These are phyloP conservation scores for Mycena metata DNA, from an alignment of 768 basidiomycete genomes.

Conservation along the genomic window DNA sequence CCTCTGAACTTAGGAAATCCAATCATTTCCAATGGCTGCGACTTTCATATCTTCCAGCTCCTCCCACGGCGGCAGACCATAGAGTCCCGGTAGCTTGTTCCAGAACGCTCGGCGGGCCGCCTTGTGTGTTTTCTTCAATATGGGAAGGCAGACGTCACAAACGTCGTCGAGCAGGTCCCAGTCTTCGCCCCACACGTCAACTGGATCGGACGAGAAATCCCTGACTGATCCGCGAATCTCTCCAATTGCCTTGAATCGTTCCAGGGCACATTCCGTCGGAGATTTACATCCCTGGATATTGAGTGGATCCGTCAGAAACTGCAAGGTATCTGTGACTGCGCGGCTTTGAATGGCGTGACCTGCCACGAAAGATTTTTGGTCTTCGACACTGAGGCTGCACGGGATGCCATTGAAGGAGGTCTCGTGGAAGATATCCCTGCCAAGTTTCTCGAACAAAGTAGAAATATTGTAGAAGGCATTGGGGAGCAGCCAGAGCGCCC, in stretches of 20 bases:
- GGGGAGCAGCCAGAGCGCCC: too few relatives aligned
- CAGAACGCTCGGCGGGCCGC: conserved; percentile 16
- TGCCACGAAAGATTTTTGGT: not conserved
- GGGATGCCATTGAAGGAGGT: too few relatives aligned
- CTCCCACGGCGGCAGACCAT: conserved; percentile 15
- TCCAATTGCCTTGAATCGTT: not conserved
- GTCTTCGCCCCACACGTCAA: conserved; percentile 6
- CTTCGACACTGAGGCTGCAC: not conserved
- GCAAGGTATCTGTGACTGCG: not conserved
- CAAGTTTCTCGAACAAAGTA: too few relatives aligned
- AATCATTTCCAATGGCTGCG: not conserved
- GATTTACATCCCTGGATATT: not conserved
- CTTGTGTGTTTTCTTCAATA: not conserved
- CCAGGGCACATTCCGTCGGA: not conserved
- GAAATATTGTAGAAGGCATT: too few relatives aligned
- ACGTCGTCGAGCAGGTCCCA: conserved; percentile 4
- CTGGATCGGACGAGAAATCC: not conserved
- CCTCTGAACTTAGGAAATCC: too few relatives aligned
- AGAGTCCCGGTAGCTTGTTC: conserved; percentile 20
- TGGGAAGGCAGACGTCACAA: not conserved
- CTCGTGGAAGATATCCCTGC: too few relatives aligned
- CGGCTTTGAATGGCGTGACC: not conserved
- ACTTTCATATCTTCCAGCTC: conserved; percentile 13
- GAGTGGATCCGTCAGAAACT: not conserved
- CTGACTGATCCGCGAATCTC: too few relatives aligned